Base-by-base conservation (phyloP, 768 basidiomycete species). In the Dioszegia crocea region DNA sequence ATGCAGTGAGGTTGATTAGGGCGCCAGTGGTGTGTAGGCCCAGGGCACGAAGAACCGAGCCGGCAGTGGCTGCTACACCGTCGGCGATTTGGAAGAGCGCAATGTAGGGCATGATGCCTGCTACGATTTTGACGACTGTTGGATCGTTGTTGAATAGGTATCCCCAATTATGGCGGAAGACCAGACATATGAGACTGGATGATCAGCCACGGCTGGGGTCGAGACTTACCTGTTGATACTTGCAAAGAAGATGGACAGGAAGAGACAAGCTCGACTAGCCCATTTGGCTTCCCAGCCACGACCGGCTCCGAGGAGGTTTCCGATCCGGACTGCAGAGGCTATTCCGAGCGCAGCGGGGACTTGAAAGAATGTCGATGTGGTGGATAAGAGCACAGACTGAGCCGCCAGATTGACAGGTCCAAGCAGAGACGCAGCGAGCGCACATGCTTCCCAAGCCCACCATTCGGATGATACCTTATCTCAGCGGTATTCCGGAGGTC, bases 391-490 rank as follows among this genome's bases (percentile, higher is more conserved):
- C 1, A 97, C 86, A 0, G 89, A 91, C 73, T 98, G 93, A 0
- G 90, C 84, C 0, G 96, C 96, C 2, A 99, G 83, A 6, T 83
- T 79, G 4, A 84, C 82, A 1, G 93, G 85, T 0, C 93, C 90
- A 0, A 96, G 77, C 43, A 88, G 46, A 26, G 67, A 71, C 2
- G 70, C 70, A 16, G 74, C 53, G 48, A 66, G 65, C 27, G 64
- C 67, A 48, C 29, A 82, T 76, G 76, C 82, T 77, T 96, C 92
- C 94, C 94, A 94, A 38, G 88, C 86, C 91, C 93, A 97, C 94
- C 93, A 98, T 76, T 96, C 94, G 3, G 84, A 85, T 0, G 89
- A 89, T 3, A 73, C 45, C 70, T 72, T 75, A 91, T 49, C 33
- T 26, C 12, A 17, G 31, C 12, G n/a, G 12, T 9, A 40, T 16